phyloP scores from a whole-genome alignment of 73 alveolate species.

The Durusdinium trenchii region DNA sequence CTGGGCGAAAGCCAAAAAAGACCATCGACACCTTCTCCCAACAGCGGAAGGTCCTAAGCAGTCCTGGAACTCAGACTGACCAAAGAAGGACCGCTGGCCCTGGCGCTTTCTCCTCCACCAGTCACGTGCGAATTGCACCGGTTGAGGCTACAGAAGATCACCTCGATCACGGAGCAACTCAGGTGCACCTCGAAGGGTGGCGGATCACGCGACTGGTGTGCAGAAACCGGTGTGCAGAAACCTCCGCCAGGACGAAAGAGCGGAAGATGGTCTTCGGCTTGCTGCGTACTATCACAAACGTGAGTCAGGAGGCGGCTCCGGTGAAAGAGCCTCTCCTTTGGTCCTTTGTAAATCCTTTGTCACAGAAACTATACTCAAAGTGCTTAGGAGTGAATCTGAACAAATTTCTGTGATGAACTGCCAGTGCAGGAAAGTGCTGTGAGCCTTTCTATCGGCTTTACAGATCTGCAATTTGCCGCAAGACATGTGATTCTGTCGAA shows the following conservation, averaged over 20 bases:
- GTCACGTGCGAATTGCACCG: slow-evolving; percentile 86
- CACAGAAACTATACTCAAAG: not conserved
- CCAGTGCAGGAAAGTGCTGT: too few species aligned
- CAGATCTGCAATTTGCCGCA: too few species aligned
- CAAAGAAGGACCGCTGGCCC: too few species aligned
- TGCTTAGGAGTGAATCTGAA: not conserved
- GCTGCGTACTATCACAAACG: slow-evolving; percentile 92
- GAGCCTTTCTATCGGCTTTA: too few species aligned
- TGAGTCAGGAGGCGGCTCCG: slow-evolving; percentile 84
- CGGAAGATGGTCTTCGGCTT: slow-evolving; percentile 88
- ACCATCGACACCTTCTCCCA: too few species aligned
- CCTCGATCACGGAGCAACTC: slow-evolving; percentile 98
- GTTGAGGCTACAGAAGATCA: slow-evolving; percentile 97
- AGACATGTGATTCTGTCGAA: too few species aligned
- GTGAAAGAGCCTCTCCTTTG: too few species aligned
- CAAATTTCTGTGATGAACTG: not conserved
- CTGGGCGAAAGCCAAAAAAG: too few species aligned
- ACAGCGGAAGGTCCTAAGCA: too few species aligned
- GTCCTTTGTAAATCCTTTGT: not conserved
- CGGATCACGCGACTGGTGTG: not conserved
- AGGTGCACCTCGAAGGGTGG: slow-evolving; percentile 56
- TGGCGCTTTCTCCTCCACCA: too few species aligned
- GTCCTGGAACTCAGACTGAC: too few species aligned
- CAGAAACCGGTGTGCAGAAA: not conserved
- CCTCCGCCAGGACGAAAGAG: slow-evolving; percentile 53